Evolutionary conservation across 106 monocot genomes (phyloP).

Genomic region (Triglochin maritima): DNA sequence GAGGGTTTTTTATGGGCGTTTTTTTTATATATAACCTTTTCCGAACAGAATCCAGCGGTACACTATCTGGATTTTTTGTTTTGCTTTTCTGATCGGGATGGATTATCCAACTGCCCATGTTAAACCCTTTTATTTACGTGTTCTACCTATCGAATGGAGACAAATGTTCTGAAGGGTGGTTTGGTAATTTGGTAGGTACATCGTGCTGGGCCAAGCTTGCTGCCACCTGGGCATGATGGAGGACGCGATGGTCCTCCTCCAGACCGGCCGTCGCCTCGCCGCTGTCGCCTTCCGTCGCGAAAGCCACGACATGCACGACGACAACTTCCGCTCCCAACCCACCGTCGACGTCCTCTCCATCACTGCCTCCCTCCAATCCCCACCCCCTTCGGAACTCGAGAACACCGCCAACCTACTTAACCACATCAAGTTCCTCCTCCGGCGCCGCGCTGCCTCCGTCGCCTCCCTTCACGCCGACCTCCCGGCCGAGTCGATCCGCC

Average conservation of each 20-base stretch:
- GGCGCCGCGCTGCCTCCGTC: constrained; percentile 73
- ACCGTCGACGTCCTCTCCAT: neutral
- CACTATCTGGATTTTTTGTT: neutral
- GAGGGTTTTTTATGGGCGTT: neutral
- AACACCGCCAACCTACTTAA: constrained; percentile 47
- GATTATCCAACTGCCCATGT: neutral
- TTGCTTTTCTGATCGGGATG: neutral
- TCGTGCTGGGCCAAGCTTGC: constrained; percentile 72
- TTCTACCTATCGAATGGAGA: neutral
- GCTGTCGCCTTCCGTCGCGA: constrained; percentile 59
- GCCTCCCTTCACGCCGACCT: constrained; percentile 78
- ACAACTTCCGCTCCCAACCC: constrained; percentile 33
- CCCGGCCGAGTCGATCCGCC: constrained; percentile 57
- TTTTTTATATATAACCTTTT: too few relatives aligned
- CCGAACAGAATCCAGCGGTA: neutral
- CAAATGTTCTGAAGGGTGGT: neutral
- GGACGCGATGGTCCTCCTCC: constrained; percentile 88
- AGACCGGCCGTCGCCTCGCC: constrained; percentile 73
- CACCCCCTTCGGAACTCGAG: constrained; percentile 29
- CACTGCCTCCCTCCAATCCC: neutral
- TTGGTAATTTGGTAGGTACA: constrained; percentile 36
- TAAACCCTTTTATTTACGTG: neutral
- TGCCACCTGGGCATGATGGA: constrained; percentile 84
- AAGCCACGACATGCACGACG: constrained; percentile 53
- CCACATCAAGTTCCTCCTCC: constrained; percentile 82